These are phyloP conservation scores for Scortechinia acanthostroma DNA, from an alignment of 2,329 filamentous ascomycete species.

Conservation along the genomic window DNA sequence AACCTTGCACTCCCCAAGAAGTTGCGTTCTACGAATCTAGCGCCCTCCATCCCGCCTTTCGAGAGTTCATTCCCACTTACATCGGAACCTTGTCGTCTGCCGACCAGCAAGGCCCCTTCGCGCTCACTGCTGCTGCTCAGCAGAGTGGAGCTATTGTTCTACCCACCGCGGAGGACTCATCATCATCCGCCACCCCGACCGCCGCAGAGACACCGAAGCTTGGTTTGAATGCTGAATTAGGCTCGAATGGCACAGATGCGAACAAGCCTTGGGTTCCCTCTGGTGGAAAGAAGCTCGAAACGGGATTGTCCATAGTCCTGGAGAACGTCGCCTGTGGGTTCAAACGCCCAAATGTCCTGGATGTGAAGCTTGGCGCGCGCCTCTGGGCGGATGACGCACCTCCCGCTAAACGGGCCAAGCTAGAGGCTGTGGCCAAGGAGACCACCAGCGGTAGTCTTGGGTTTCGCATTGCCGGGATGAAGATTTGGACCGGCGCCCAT, in stretches of 20 bases:
- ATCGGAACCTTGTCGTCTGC: not conserved
- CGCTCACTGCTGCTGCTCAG: not conserved
- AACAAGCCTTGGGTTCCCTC: not conserved
- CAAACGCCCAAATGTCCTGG: conserved; percentile 78
- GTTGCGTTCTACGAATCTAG: conserved; percentile 1
- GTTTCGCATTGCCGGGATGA: conserved; percentile 61
- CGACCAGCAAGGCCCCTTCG: not conserved
- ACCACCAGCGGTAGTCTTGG: conserved; percentile 53
- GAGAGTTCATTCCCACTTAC: not conserved
- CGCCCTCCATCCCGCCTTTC: conserved; percentile 1
- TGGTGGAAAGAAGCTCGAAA: conserved; percentile 51
- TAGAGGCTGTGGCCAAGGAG: conserved; percentile 49
- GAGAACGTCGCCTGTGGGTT: conserved; percentile 80
- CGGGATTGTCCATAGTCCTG: conserved; percentile 74
- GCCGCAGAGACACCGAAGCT: not conserved
- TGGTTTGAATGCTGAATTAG: too few relatives aligned
- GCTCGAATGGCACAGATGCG: not conserved
- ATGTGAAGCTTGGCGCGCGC: conserved; percentile 81
- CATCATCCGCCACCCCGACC: not conserved
- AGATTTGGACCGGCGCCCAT: conserved; percentile 37
- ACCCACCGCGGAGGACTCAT: too few relatives aligned
- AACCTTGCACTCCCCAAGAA: not conserved
- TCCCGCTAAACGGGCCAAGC: conserved; percentile 41
- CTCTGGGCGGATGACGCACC: conserved; percentile 66
- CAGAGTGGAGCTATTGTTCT: not conserved